Conservation (phyloP, 2,329 filamentous ascomycete genomes). For the Sordariomycetes sp. region DNA sequence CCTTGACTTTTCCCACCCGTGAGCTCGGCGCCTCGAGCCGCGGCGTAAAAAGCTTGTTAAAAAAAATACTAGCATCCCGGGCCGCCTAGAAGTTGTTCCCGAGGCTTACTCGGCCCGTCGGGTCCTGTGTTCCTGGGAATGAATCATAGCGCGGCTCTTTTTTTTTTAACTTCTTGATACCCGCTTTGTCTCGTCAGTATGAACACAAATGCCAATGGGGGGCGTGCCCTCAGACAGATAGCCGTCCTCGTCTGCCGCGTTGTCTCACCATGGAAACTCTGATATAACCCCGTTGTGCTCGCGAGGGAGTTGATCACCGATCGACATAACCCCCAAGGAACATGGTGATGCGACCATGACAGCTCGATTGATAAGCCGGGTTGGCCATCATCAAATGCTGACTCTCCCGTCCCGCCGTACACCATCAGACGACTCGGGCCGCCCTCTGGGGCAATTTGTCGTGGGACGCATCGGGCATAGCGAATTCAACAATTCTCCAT, state of each 20-base stretch:
- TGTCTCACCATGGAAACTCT: no score
- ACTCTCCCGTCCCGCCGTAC: no score
- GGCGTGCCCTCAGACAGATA: no score
- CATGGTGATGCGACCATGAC: no score
- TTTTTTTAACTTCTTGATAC: neutral
- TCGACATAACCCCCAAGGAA: no score
- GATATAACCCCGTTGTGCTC: no score
- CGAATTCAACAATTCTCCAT: neutral
- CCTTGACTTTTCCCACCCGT: neutral
- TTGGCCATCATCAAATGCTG: no score
- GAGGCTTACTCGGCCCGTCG: neutral
- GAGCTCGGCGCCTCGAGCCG: neutral
- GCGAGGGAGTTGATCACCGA: no score
- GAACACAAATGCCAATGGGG: neutral
- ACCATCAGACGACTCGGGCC: neutral
- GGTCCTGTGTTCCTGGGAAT: neutral
- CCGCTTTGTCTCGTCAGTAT: neutral
- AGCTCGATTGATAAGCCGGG: no score
- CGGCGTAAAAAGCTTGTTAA: neutral
- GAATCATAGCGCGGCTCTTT: neutral
- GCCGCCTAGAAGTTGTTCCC: neutral
- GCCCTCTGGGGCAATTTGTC: neutral
- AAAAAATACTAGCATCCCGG: neutral
- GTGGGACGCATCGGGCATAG: neutral
- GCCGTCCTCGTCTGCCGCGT: no score